A percentile compares a stretch with the other conserved stretches of the same genome.
phyloP scores from a whole-genome alignment of 305 asterid species.

The Fraxinus latifolia region DNA sequence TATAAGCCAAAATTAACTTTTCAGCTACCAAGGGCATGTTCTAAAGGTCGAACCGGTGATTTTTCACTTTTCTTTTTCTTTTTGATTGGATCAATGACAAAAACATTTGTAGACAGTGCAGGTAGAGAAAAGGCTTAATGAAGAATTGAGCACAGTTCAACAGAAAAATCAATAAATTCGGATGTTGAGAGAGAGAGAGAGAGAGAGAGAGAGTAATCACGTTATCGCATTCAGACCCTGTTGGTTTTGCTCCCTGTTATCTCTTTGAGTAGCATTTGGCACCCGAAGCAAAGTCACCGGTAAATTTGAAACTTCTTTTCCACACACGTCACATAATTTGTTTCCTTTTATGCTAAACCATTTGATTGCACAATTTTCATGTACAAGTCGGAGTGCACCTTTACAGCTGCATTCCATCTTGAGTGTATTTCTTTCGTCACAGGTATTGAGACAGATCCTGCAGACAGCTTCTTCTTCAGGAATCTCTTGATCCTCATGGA shows the following conservation, averaged over 20 bases:
- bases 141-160: not conserved
- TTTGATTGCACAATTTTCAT: conserved; percentile 75
- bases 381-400: conserved; percentile 77
- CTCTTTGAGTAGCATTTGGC: conserved; percentile 38
- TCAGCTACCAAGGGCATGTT: not conserved
- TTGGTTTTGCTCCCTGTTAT: conserved; percentile 39
- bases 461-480: conserved; percentile 96
- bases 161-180: not conserved
- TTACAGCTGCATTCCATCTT: conserved; percentile 91
- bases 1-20: not conserved
- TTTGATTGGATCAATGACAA: not conserved
- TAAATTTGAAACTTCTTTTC: conserved; percentile 69
- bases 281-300: conserved; percentile 83
- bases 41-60: not conserved
- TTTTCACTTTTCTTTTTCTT: not conserved
- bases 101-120: not conserved
- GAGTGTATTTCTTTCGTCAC: conserved; percentile 70
- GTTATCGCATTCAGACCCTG: conserved; percentile 37
- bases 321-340: conserved; percentile 71
- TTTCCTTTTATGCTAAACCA: conserved; percentile 77
- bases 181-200: not conserved
- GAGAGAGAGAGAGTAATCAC: conserved; percentile 26
- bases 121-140: not conserved
- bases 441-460: conserved; percentile 80
- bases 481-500: conserved; percentile 72